These are phyloP conservation scores for Metschnikowia hibisci DNA, from an alignment of 805 yeast genomes.

Conservation along the genomic window DNA sequence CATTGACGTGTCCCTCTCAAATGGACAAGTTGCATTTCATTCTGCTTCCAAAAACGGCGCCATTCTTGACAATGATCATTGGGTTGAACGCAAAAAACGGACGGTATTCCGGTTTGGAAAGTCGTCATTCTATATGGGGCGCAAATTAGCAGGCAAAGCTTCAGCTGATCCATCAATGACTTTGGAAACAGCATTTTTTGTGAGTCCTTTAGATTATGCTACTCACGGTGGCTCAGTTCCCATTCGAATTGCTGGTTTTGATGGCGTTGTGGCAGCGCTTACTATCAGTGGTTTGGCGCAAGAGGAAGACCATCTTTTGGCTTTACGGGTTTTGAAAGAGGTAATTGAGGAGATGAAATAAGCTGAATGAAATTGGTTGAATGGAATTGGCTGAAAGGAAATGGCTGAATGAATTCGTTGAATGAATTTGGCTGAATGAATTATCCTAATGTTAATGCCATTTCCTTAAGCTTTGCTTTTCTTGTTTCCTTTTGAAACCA, in stretches of 20 bases:
- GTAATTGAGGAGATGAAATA: slow-evolving; percentile 5
- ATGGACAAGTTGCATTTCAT: slow-evolving; percentile 48
- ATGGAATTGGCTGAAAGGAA: too few species aligned
- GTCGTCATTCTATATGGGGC: slow-evolving; percentile 48
- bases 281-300: slow-evolving; percentile 57
- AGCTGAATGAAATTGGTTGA: too few species aligned
- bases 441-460: too few species aligned
- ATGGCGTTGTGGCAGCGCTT: slow-evolving; percentile 42
- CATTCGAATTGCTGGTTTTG: slow-evolving; percentile 34
- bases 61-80: slow-evolving; percentile 48
- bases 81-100: slow-evolving; percentile 49
- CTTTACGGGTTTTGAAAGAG: slow-evolving; percentile 29
- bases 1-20: slow-evolving; percentile 44
- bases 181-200: slow-evolving; percentile 34
- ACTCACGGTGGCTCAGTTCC: slow-evolving; percentile 59
- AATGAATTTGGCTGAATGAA: too few species aligned
- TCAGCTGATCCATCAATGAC: slow-evolving; percentile 15
- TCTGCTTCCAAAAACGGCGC: slow-evolving; percentile 35
- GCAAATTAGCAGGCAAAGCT: slow-evolving; percentile 34
- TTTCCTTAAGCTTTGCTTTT: too few species aligned
- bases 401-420: too few species aligned
- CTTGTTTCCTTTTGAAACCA: too few species aligned
- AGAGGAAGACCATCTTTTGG: slow-evolving; percentile 51
- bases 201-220: slow-evolving; percentile 44
- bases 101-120: slow-evolving; percentile 46